Base-by-base conservation (phyloP, 1,139 yeast genomes). In the Arxiozyma telluris region DNA sequence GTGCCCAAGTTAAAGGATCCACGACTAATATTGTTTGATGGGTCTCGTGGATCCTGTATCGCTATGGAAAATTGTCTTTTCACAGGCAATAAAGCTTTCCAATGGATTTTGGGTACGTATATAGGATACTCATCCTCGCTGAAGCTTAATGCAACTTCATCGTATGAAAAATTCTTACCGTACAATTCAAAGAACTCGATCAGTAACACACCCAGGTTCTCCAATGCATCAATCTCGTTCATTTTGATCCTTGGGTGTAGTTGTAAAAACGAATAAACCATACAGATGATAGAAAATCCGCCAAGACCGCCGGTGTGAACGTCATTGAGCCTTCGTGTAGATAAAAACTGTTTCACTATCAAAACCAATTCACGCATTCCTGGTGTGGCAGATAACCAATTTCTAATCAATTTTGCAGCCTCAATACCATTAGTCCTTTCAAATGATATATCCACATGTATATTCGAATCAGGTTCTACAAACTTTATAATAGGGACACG, bases 231-330 rank as follows among this genome's bases (percentile, higher is more conserved):
- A 59, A 91, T 84, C 51, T 82, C 81, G 9, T 80, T 76, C 0
- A 95, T 81, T 2, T 84, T 71, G 6, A 91, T 65, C 60, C 90
- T 77, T 15, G 97, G 97, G 69, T 93, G 98, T 55, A 87, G 72
- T 59, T 76, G 78, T 58, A 94, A 71, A 66, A 93, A 91, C 39
- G 96, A 86, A 64, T 86, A 86, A 42, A 89, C 90, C 65, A 93
- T 71, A 62, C 96, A 90, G 47, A 91, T 89, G 25, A 91, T 88
- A 9, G 97, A 83, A 66, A 87, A 93, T 0, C 98, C 98, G 38
- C 99, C 98, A 21, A 94, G 74, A 0, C 98, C 98, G 55, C 99
- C 99, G 23, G 85, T 84, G 64, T 87, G 96, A n/a, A 93, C 98
- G 63, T 89, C 87, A 65, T 93, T 91, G 57, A 93, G 73, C 58